Base-by-base conservation (phyloP, 257 asterid genomes). In the Solanum chmielewskii region DNA sequence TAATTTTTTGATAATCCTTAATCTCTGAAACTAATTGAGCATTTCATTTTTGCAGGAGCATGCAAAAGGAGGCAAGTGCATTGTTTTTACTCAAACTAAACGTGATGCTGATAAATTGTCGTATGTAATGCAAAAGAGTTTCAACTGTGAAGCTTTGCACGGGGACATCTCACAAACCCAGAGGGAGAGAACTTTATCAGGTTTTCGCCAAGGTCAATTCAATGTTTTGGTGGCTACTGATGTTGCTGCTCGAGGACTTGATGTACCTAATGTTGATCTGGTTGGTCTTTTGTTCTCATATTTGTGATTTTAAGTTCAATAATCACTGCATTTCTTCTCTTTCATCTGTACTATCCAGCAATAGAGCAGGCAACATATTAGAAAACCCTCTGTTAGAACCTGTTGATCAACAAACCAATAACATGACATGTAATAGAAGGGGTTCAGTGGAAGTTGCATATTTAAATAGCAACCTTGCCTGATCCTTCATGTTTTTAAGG, bases 231-330 rank as follows among this genome's bases (percentile, higher is more conserved):
- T 97, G 80, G 98, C 99, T 78, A 97, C 99, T 86, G 99, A 97
- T 89, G 98, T 97, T 52, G 99, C 98, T 87, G 98, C 99, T 7
- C 99, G 99, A 52, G 99, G 99, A 52, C 98, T 97, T 68, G 99
- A 97, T 84, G 98, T 97, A 31, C 99, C 99, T 87, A 97, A 97
- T 90, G 99, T 97, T 86, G 99, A 97, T 91, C 94, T 96, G 95
- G 99, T 96, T 75, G 88, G 91, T 91, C 74, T 83, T 87, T 87
- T 49, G 56, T 41, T 81, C 64, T 71, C 18, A 14, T 44, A 42
- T 21, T 84, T 70, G 71, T 29, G 62, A 45, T 31, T 25, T 39
- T 47, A 21, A 3, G 27, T 78, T 18, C 5, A 45, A 78, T 78
- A 27, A 77, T 25, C 64, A 7, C 31, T 8, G 41, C 41, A 77